Conservation (phyloP, 1,139 yeast genomes). For the Yamadazyma kanchanaburiensis region DNA sequence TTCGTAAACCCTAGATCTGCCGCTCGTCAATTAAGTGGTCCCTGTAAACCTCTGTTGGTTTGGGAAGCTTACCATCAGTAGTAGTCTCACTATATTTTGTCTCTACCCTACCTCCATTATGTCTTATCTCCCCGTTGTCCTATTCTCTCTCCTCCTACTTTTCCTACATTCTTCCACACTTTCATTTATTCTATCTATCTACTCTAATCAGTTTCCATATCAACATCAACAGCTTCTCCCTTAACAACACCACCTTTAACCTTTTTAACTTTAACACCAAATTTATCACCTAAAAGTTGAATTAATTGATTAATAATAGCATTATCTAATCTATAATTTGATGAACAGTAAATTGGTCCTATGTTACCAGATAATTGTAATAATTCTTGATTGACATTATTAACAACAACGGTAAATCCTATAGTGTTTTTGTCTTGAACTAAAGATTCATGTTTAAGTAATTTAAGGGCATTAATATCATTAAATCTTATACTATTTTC, state of each 20-base stretch:
- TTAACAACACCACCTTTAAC: slow-evolving; percentile 36
- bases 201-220: slow-evolving; percentile 14
- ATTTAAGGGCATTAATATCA: slow-evolving; percentile 58
- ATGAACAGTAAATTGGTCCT: slow-evolving; percentile 85
- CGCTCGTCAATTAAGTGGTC: no score
- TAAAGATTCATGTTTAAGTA: slow-evolving; percentile 51
- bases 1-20: no score
- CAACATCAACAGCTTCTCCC: slow-evolving; percentile 6
- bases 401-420: slow-evolving; percentile 58
- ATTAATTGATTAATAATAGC: slow-evolving; percentile 48
- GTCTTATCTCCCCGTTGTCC: no score
- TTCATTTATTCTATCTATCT: slow-evolving; percentile 1
- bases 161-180: no score
- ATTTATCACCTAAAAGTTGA: slow-evolving; percentile 61
- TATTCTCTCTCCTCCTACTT: no score
- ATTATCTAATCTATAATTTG: slow-evolving; percentile 55
- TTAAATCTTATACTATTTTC: slow-evolving; percentile 49
- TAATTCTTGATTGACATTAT: slow-evolving; percentile 41
- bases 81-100: no score
- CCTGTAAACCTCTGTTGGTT: no score
- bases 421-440: slow-evolving; percentile 67
- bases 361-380: slow-evolving; percentile 63
- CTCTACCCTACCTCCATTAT: no score
- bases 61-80: no score
- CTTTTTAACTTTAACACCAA: slow-evolving; percentile 63